Percentiles rank a stretch among this genome's conserved stretches.
phyloP scores from a whole-genome alignment of 495 filamentous ascomycete genomes.

The Lasiosphaeria hispida region DNA sequence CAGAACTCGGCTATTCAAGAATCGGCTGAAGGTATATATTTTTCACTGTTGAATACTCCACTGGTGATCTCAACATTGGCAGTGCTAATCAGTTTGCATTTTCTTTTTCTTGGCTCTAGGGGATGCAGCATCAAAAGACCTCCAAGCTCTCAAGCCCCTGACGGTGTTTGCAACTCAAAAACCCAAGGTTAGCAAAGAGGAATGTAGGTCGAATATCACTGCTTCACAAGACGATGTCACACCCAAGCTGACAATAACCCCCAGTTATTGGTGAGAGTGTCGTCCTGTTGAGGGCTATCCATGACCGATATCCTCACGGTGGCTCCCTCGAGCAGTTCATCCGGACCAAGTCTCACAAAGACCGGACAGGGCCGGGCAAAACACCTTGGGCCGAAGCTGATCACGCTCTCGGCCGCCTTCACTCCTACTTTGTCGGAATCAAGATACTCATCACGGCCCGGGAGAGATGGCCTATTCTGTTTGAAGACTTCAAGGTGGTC shows the following conservation, averaged over 20 bases:
- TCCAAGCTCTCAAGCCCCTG: no score
- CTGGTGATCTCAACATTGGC: background rate
- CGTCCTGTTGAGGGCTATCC: background rate
- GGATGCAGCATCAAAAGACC: no score
- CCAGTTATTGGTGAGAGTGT: background rate
- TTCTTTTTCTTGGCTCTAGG: no score
- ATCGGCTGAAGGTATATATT: conserved; percentile 2
- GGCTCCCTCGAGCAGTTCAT: background rate
- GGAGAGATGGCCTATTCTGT: conserved; percentile 4
- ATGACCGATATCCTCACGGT: background rate
- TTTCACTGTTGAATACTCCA: background rate
- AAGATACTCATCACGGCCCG: conserved; percentile 2
- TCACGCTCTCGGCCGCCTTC: conserved; percentile 16
- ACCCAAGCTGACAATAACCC: no score
- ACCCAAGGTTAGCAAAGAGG: background rate
- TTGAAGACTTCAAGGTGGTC: conserved; percentile 9
- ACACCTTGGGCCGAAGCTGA: conserved; percentile 9
- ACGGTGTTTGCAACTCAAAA: no score
- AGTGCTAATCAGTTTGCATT: no score
- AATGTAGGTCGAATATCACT: background rate
- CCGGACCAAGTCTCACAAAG: background rate
- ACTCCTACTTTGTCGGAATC: conserved; percentile 18
- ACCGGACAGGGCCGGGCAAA: background rate
- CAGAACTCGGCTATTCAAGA: background rate
- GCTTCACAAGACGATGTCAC: no score